These are phyloP conservation scores for Exophiala xenobiotica DNA, from an alignment of 2,329 filamentous ascomycete genomes.

Conservation along the genomic window DNA sequence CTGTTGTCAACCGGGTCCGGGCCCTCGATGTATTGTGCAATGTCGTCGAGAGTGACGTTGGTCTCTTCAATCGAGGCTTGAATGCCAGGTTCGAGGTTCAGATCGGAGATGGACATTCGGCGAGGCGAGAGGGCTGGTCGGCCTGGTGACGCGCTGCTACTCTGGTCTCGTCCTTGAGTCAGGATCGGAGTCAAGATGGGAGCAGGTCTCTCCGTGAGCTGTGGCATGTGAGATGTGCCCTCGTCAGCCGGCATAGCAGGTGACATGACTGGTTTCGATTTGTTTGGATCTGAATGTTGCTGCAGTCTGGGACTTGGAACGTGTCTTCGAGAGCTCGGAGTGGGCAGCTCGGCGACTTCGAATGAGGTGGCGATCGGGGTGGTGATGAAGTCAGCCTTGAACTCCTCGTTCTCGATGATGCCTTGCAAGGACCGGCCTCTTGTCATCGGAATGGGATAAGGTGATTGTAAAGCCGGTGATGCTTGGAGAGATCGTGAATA, in stretches of 20 bases:
- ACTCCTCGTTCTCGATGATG: conserved; percentile 54
- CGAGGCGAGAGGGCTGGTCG: conserved; percentile 43
- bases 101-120: conserved; percentile 48
- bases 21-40: conserved; percentile 69
- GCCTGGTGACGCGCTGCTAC: conserved; percentile 32
- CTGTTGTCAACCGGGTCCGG: conserved; percentile 73
- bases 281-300: conserved; percentile 14
- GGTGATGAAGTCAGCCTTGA: conserved; percentile 33
- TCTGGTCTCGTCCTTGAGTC: conserved; percentile 22
- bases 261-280: conserved; percentile 17
- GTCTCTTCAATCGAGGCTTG: conserved; percentile 70
- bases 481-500: conserved; percentile 41
- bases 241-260: conserved; percentile 4
- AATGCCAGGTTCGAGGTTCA: conserved; percentile 54
- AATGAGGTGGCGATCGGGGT: conserved; percentile 34
- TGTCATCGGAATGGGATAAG: conserved; percentile 43
- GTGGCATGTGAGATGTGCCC: conserved; percentile 9
- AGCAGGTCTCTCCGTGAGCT: conserved; percentile 18
- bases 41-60: conserved; percentile 83
- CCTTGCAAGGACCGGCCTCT: conserved; percentile 50
- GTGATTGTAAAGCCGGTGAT: conserved; percentile 42
- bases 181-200: conserved; percentile 29
- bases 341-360: conserved; percentile 56
- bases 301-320: conserved; percentile 9
- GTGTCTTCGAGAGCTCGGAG: conserved; percentile 28